These are phyloP conservation scores for Eucalyptus regnans DNA, from an alignment of 345 rosid genomes.

Conservation along the genomic window DNA sequence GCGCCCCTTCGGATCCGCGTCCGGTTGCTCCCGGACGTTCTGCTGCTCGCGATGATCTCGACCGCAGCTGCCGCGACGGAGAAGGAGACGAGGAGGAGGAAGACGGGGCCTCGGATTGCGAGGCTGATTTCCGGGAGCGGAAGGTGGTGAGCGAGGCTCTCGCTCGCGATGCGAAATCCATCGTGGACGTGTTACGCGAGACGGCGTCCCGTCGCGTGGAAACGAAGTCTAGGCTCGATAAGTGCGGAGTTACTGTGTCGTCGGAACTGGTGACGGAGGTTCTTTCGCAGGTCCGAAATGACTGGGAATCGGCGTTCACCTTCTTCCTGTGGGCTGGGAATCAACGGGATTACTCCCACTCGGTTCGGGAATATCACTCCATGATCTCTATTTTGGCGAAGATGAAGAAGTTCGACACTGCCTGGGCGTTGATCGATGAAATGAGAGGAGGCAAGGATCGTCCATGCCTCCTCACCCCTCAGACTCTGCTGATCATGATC, in stretches of 20 bases:
- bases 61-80: background rate
- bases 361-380: slow-evolving; percentile 50
- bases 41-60: background rate
- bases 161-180: slow-evolving; percentile 21
- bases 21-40: background rate
- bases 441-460: slow-evolving; percentile 44
- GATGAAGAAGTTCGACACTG: slow-evolving; percentile 86
- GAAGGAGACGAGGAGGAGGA: slow-evolving; percentile 2
- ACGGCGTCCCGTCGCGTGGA: slow-evolving; percentile 20
- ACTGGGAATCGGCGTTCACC: slow-evolving; percentile 84
- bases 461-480: slow-evolving; percentile 53
- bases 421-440: slow-evolving; percentile 82
- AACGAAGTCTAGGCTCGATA: slow-evolving; percentile 40
- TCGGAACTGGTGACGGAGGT: slow-evolving; percentile 59
- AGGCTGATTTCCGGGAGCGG: background rate
- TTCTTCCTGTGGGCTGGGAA: slow-evolving; percentile 82
- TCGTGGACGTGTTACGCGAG: slow-evolving; percentile 29
- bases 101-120: slow-evolving; percentile 4
- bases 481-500: slow-evolving; percentile 79
- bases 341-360: slow-evolving; percentile 47
- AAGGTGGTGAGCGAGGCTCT: slow-evolving; percentile 5
- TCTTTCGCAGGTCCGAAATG: slow-evolving; percentile 59
- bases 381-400: slow-evolving; percentile 85
- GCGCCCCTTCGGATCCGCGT: background rate
- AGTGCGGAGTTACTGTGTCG: slow-evolving; percentile 35